phyloP scores from a whole-genome alignment of 805 yeast genomes.

The Hanseniaspora lachancei region DNA sequence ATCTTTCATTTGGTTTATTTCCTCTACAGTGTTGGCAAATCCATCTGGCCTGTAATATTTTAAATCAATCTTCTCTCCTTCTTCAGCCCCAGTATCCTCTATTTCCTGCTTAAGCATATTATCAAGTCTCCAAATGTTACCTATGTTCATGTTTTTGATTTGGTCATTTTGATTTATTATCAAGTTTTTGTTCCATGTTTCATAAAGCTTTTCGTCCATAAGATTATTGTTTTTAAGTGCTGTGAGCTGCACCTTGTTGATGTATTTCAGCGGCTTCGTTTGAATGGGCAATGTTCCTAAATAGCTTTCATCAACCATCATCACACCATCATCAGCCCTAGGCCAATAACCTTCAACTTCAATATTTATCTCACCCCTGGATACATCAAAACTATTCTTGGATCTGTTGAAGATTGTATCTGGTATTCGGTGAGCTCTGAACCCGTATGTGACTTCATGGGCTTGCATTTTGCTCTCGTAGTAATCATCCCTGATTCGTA shows the following conservation, averaged over 20 bases:
- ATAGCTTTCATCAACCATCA: not conserved
- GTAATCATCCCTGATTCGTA: constrained; percentile 41
- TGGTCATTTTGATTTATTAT: constrained; percentile 1
- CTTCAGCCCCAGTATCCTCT: not conserved
- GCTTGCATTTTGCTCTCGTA: constrained; percentile 19
- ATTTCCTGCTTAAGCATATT: not conserved
- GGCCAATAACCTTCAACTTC: not conserved
- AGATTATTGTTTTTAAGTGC: constrained; percentile 1
- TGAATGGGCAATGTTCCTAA: constrained; percentile 2
- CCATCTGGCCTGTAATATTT: constrained; percentile 4
- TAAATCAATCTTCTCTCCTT: not conserved
- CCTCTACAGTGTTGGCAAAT: not conserved
- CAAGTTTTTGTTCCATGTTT: constrained; percentile 7
- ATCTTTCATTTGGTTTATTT: not conserved
- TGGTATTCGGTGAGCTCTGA: not conserved
- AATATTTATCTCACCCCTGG: constrained; percentile 12
- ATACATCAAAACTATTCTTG: not conserved
- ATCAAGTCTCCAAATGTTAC: constrained; percentile 12
- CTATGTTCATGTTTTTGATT: constrained; percentile 8
- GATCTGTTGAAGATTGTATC: constrained; percentile 19
- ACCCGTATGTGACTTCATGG: not conserved
- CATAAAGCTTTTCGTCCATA: not conserved
- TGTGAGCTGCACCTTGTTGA: constrained; percentile 7
- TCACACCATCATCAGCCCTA: not conserved
- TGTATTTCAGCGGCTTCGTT: constrained; percentile 3